phyloP scores from a whole-genome alignment of 2,329 filamentous ascomycete genomes.

The Aspergillus spinulosporus region DNA sequence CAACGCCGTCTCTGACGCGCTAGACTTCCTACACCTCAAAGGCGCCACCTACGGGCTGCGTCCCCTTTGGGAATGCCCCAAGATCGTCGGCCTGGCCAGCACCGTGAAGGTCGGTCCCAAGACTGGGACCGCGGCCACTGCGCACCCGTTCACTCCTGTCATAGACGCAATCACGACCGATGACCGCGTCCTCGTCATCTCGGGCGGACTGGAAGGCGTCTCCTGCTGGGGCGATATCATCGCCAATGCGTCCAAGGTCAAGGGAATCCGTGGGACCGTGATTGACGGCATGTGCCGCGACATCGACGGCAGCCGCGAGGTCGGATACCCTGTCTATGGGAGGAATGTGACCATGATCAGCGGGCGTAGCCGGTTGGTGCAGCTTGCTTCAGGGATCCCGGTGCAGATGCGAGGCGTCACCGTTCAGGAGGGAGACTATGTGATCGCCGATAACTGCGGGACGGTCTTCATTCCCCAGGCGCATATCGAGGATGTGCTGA shows the following conservation, averaged over 20 bases:
- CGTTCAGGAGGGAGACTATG: background rate
- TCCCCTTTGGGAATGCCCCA: constrained; percentile 28
- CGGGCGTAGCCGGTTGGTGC: background rate
- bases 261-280: constrained; percentile 31
- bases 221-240: constrained; percentile 29
- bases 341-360: constrained; percentile 34
- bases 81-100: constrained; percentile 26
- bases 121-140: background rate
- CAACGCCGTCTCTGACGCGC: constrained; percentile 27
- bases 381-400: background rate
- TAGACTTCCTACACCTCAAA: constrained; percentile 26
- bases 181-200: constrained; percentile 26
- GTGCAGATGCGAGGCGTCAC: constrained; percentile 1
- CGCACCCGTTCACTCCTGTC: background rate
- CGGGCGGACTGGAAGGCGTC: constrained; percentile 21
- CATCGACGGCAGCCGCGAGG: constrained; percentile 36
- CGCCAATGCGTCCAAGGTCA: constrained; percentile 25
- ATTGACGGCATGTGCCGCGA: constrained; percentile 38
- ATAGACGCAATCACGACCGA: constrained; percentile 17
- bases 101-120: constrained; percentile 24
- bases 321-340: constrained; percentile 37
- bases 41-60: constrained; percentile 24
- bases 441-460: background rate
- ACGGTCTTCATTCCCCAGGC: background rate
- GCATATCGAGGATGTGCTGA: background rate